Evolutionary conservation across 306 rosid species (phyloP).

Genomic region (Ammopiptanthus mongolicus): DNA sequence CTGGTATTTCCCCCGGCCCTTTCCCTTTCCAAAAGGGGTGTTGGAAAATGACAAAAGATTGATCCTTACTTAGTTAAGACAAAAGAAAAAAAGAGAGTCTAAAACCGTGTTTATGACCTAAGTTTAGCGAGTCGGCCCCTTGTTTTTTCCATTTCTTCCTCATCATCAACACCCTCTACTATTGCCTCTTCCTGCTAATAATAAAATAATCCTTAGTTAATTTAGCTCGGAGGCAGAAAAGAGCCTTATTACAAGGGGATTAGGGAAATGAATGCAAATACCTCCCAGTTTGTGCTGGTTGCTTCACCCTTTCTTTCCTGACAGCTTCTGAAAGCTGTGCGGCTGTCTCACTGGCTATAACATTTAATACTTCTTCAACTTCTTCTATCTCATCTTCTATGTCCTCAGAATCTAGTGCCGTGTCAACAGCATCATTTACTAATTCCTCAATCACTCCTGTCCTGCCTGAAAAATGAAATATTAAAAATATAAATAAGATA

Average conservation of each 20-base stretch:
- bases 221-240: background rate
- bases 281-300: constrained; percentile 66
- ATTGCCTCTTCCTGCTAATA: constrained; percentile 52
- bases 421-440: constrained; percentile 76
- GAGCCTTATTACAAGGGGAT: background rate
- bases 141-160: constrained; percentile 66
- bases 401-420: constrained; percentile 85
- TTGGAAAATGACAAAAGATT: too few relatives aligned
- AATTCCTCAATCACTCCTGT: constrained; percentile 95
- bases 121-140: constrained; percentile 77
- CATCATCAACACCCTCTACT: constrained; percentile 67
- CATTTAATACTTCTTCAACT: constrained; percentile 86
- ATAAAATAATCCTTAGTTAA: constrained; percentile 4
- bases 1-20: too few relatives aligned
- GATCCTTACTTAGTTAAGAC: too few relatives aligned
- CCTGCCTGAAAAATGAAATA: constrained; percentile 36
- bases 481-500: background rate
- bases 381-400: constrained; percentile 97
- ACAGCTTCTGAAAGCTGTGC: constrained; percentile 90
- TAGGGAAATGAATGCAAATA: constrained; percentile 9
- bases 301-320: constrained; percentile 62
- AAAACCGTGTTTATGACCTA: constrained; percentile 41
- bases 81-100: too few relatives aligned
- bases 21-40: too few relatives aligned
- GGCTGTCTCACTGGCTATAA: constrained; percentile 92